Base-by-base conservation (phyloP, 2,329 filamentous ascomycete genomes). In the Arthrobotrys pseudoclavata region DNA sequence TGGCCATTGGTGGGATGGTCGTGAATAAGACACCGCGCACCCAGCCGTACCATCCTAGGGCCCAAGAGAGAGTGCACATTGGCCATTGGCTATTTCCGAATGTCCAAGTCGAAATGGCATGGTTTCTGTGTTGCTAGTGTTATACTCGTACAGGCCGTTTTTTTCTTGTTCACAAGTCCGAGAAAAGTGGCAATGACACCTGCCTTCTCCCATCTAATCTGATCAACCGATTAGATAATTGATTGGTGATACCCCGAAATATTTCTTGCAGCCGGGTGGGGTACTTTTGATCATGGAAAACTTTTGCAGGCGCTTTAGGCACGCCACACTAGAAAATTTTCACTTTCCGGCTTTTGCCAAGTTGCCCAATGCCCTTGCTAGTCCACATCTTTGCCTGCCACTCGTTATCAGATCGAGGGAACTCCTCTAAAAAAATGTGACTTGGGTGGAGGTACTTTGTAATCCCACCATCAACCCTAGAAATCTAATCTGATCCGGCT, bases 401-500 rank as follows among this genome's bases (percentile, higher is more conserved):
- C 50, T 55, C 45, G 55, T 70, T 71, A 77, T 77, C 74, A 71
- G 74, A 77, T 71, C 66, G 64, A 77, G 42, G 64, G 74, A 77
- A 77, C 74, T 77, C 74, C 74, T 70, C 72, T 66, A 29, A 60
- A 62, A n/a, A 76, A 76, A 20, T 64, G 48, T 64, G 72, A 60
- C 60, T 20, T 26, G 34, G 10, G 66, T 70, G 37, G 72, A 52
- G 61, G 61, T 55, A 60, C 37, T 50, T 57, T 48, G 24, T 47
- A 47, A 31, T 57, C 52, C 47, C 34, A 45, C 34, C 10, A 34
- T 34, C 42, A 72, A 72, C 71, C 63, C 62, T 66, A 55, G 66
- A 64, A 74, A 79, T 79, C 75, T 79, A 74, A 79, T 79, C 75
- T 69, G 75, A 79, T 79, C 75, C 75, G 63, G 69, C 60, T 74